Evolutionary conservation across 176 grass and related monocot species (phyloP).

Genomic region (Pharus latifolius): DNA sequence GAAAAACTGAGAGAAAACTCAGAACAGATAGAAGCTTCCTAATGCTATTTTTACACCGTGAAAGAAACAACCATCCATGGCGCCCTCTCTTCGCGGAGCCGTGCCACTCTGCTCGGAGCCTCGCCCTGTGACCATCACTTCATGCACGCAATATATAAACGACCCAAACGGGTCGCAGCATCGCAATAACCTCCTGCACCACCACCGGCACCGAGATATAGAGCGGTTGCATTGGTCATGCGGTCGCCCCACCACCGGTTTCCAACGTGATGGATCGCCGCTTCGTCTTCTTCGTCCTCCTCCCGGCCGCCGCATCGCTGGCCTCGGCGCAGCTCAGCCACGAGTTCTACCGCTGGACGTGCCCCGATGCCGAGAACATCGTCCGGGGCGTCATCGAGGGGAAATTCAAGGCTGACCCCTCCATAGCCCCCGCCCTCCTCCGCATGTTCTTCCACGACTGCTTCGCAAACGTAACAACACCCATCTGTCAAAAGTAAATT

Average conservation of each 20-base stretch:
- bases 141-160: slow-evolving; percentile 22
- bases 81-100: neutral
- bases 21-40: too few relatives aligned
- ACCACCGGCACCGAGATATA: neutral
- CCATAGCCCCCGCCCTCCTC: slow-evolving; percentile 31
- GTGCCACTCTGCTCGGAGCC: neutral
- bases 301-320: neutral
- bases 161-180: neutral
- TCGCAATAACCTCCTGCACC: neutral
- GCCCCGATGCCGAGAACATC: slow-evolving; percentile 33
- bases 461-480: slow-evolving; percentile 23
- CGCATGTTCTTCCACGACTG: slow-evolving; percentile 50
- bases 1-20: too few relatives aligned
- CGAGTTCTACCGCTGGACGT: slow-evolving; percentile 29
- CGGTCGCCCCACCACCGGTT: too few relatives aligned
- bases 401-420: slow-evolving; percentile 18
- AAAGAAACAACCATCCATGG: neutral
- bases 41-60: slow-evolving; percentile 25
- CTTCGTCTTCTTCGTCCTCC: neutral
- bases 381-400: slow-evolving; percentile 16
- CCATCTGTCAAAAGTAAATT: too few relatives aligned
- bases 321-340: neutral
- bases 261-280: slow-evolving; percentile 18
- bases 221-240: too few relatives aligned
- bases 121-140: slow-evolving; percentile 2